Base-by-base conservation (phyloP, 371 early-diverging fungal species). In the Lichtheimia ramosa region DNA sequence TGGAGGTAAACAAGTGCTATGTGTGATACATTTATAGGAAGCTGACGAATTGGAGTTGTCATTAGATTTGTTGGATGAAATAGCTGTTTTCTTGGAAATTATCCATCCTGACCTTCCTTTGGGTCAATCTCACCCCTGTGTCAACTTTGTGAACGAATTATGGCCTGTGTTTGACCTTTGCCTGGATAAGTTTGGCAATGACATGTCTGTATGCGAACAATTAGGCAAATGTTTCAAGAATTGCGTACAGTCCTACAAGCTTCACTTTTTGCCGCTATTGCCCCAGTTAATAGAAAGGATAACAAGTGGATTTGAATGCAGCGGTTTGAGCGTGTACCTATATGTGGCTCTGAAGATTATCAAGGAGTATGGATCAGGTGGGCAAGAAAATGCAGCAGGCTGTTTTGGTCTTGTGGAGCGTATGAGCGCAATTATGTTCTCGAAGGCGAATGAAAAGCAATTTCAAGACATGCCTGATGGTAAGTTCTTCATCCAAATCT, bases 91-190 rank as follows among this genome's bases (percentile, higher is more conserved):
- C 56, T 75, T 88, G 34, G 68, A 79, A 27, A 70, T 82, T 0
- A 74, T 87, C 51, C 73, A 71, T 48, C 82, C 85, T 15, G 75
- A 83, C 8, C 67, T 81, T 20, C 77, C 80, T 2, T 64, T 77
- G 1, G 53, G 69, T 20, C 77, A 83, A 27, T 66, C 81, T 7
- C 89, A 92, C 64, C 94, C 94, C 8, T 86, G 87, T 58, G 77
- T 90, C 18, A 74, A 77, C 7, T 81, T 94, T 52, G 74, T 96
- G 43, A 75, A 81, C 48, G 85, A 91, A 53, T 68, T 95, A 24
- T 94, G 93, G 95, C 93, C 94, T 0, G 82, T 85, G 52, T 67
- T 82, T 77, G 86, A 84, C 21, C 54, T 79, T 21, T 71, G 87
- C 20, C 64, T 83, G 39, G 75, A 79, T 20, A 77, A 84, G 41